Percentiles rank a stretch among this genome's conserved stretches.
These are phyloP conservation scores for Moricandia arvensis DNA, from an alignment of 345 rosid species.

Conservation along the genomic window DNA sequence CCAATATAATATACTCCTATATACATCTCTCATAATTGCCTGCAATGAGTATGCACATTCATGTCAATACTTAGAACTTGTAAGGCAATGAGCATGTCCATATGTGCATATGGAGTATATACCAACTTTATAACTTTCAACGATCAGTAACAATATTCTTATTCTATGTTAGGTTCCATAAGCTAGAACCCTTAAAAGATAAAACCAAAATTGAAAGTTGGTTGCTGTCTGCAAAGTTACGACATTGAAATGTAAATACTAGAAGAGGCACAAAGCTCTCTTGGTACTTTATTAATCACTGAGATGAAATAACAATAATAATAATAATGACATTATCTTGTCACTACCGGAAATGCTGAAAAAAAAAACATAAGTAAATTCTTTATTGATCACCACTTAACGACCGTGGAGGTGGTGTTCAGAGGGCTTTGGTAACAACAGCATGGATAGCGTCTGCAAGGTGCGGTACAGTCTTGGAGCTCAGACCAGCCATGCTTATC, in stretches of 20 bases:
- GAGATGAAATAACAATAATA: constrained; percentile 3
- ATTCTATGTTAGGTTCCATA: not conserved
- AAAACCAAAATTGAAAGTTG: too few relatives aligned
- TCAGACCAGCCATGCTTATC: constrained; percentile 81
- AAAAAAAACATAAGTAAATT: not conserved
- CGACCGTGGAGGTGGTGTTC: not conserved
- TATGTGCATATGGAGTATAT: not conserved
- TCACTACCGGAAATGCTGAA: constrained; percentile 3
- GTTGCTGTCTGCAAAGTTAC: too few relatives aligned
- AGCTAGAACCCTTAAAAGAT: too few relatives aligned
- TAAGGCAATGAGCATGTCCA: not conserved
- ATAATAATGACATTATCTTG: not conserved
- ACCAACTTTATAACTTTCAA: not conserved
- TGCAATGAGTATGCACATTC: not conserved
- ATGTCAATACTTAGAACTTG: not conserved
- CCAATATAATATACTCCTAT: not conserved
- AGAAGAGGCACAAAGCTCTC: not conserved
- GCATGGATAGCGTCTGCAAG: constrained; percentile 75
- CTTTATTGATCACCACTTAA: not conserved
- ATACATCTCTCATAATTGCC: constrained; percentile 20
- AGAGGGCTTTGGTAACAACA: constrained; percentile 44
- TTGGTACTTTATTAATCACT: constrained; percentile 14
- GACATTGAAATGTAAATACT: not conserved
- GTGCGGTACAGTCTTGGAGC: constrained; percentile 67
- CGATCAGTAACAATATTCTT: not conserved